Base-by-base conservation (phyloP, 169 alveolate genomes). In the Cryptosporidium muris region DNA sequence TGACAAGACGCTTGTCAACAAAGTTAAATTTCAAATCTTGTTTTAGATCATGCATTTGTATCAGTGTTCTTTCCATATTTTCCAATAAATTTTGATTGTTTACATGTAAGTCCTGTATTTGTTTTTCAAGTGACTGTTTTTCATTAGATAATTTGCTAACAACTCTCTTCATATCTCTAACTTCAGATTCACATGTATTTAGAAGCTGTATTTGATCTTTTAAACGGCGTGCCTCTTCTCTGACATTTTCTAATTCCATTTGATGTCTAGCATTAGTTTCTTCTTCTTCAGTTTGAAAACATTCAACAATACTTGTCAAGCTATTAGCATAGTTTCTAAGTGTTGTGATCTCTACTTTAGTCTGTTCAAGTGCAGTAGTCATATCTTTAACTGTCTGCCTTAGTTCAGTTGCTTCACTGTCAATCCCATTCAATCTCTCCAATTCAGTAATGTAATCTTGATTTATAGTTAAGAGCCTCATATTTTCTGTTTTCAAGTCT, bases 281-380 rank as follows among this genome's bases (percentile, higher is more conserved):
- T 6, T 74, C 85, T 25, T 74, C 85, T 62, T 74, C 85, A 58
- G 85, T 48, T 58, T 74, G 85, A 40, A 58, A 74, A 34, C 85
- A 66, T 43, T 74, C 85, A 45, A 74, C 60, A 11, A 74, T 74
- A 74, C 74, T 74, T 38, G 85, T 74, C n/a, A 74, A 37, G 34
- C 60, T 74, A 60, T 58, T 58, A 34, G 60, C 60, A 60, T 74
- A 68, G 5, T 74, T 63, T 11, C 60, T 66, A 47, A 74, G 34
- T 42, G 36, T 74, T 5, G 54, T 68, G 6, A 74, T n/a, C 11
- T 74, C 85, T 25, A 16, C 40, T 74, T 74, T 56, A 12, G 58
- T 54, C 4, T 74, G 53, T 7, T 36, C 52, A 34, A 16, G 54
- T 74, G 54, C 85, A 25, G 67, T n/a, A 16, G 48, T 74, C 68